Base-by-base conservation (phyloP, 345 rosid species). In the Dipteronia dyeriana region DNA sequence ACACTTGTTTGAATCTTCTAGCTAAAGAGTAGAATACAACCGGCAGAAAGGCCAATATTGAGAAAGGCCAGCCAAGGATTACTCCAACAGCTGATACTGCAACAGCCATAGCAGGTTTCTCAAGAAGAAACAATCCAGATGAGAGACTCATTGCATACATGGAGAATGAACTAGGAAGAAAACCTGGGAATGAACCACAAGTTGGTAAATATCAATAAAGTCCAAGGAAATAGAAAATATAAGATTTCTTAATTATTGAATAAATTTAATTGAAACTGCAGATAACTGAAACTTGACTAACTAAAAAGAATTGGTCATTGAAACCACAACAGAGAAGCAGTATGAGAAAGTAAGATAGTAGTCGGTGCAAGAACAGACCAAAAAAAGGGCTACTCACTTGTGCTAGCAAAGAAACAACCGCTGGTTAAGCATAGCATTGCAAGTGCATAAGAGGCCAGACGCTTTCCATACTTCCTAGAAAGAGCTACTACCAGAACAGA, bases 371-470 rank as follows among this genome's bases (percentile, higher is more conserved):
- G 8, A 2, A 68, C 34, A 4, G 57, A 79, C 16, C 73, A 54
- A 20, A 7, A 45, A 61, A 47, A 51, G 20, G 70, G 43, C 71
- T 54, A 88, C 98, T 93, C 77, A 95, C 99, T 95, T 74, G 99
- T 96, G 87, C 97, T 96, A 62, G 98, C 97, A 81, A 96, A 94
- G 97, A 96, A 96, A 79, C 99, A 96, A 25, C 99, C 99, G 72
- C 97, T 96, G 78, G 98, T 90, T 78, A 96, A 86, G 90, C 99
- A 94, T 22, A 96, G 92, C 98, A 94, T 96, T 7, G 98, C 98
- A 63, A 94, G 89, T 22, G 97, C 86, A 79, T 96, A 96, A 7
- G 98, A 88, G 61, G 95, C 98, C 53, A 96, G 83, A 43, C 99
- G 97, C 82, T 88, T 94, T 66, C 99, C 99, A 64, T 92, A 94